Evolutionary conservation across 2,329 filamentous ascomycete species (phyloP).

Genomic region (Colletotrichum tabaci): DNA sequence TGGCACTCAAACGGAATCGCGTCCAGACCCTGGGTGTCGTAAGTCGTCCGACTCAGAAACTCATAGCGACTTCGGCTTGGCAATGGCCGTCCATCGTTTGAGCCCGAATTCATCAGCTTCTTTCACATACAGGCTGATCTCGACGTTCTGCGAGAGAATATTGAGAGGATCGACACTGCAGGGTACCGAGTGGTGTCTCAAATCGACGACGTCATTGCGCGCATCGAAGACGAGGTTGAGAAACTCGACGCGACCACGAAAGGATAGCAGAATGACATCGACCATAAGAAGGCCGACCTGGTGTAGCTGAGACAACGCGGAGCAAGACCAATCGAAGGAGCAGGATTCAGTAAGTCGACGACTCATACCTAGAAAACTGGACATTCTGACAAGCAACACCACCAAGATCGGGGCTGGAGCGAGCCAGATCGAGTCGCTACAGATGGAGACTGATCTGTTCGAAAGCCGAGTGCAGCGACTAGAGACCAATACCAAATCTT

Average conservation of each 20-base stretch:
- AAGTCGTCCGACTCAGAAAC: not conserved
- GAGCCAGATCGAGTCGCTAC: conserved; percentile 56
- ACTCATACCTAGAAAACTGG: conserved; percentile 50
- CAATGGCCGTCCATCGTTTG: not conserved
- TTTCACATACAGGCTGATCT: conserved; percentile 53
- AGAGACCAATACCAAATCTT: conserved; percentile 45
- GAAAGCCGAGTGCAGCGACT: conserved; percentile 54
- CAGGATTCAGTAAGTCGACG: conserved; percentile 7
- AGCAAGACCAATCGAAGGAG: conserved; percentile 45
- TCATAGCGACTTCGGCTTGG: not conserved
- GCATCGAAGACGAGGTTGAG: conserved; percentile 53
- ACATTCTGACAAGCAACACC: conserved; percentile 57
- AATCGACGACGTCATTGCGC: conserved; percentile 53
- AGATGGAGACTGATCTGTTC: conserved; percentile 60
- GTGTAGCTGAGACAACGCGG: conserved; percentile 49
- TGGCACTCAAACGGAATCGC: conserved; percentile 30
- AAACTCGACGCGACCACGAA: conserved; percentile 50
- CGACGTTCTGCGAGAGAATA: conserved; percentile 52
- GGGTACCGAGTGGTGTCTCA: conserved; percentile 55
- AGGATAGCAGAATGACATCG: conserved; percentile 47
- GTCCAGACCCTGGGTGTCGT: not conserved
- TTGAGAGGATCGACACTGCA: conserved; percentile 55
- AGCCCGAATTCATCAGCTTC: conserved; percentile 39
- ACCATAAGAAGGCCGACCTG: conserved; percentile 46
- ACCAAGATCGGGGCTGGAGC: conserved; percentile 56